These are phyloP conservation scores for Coemansia aciculifera DNA, from an alignment of 192 early-diverging fungal species.

Conservation along the genomic window DNA sequence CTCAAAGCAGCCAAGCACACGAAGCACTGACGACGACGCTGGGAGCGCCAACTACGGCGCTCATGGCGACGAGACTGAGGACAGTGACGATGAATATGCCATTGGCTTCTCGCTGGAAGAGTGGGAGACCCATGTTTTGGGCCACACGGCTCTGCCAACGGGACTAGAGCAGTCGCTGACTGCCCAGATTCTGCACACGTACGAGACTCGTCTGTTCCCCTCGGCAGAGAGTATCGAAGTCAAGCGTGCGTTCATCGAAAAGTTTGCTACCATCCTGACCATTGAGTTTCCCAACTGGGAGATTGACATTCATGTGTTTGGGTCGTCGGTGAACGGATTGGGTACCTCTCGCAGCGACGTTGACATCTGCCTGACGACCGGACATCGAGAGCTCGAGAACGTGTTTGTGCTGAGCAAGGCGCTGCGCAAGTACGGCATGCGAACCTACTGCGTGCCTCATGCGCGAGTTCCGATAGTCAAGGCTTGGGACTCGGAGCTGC, in stretches of 20 bases:
- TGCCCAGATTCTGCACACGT: constrained; percentile 63
- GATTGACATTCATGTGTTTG: constrained; percentile 84
- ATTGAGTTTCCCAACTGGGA: constrained; percentile 79
- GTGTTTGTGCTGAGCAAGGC: constrained; percentile 72
- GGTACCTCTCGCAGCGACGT: constrained; percentile 85
- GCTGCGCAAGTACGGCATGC: constrained; percentile 81
- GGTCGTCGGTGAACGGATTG: constrained; percentile 88
- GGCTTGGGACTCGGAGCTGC: constrained; percentile 85
- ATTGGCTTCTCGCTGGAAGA: constrained; percentile 42
- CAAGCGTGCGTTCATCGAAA: constrained; percentile 69
- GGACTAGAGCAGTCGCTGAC: constrained; percentile 56
- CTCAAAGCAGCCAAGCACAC: constrained; percentile 10
- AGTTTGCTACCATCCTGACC: constrained; percentile 78
- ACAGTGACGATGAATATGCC: constrained; percentile 28
- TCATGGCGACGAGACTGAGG: constrained; percentile 10
- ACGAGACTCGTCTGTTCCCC: constrained; percentile 61
- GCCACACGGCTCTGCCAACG: constrained; percentile 33
- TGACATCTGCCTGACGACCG: constrained; percentile 89
- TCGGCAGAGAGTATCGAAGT: constrained; percentile 67
- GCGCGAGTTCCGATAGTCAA: constrained; percentile 95
- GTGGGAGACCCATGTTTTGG: constrained; percentile 39
- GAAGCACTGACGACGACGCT: constrained; percentile 11
- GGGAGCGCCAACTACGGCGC: constrained; percentile 1
- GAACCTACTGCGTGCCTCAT: constrained; percentile 71
- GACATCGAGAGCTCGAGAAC: constrained; percentile 72